phyloP scores from a whole-genome alignment of 805 yeast genomes.

The Candida corydali region DNA sequence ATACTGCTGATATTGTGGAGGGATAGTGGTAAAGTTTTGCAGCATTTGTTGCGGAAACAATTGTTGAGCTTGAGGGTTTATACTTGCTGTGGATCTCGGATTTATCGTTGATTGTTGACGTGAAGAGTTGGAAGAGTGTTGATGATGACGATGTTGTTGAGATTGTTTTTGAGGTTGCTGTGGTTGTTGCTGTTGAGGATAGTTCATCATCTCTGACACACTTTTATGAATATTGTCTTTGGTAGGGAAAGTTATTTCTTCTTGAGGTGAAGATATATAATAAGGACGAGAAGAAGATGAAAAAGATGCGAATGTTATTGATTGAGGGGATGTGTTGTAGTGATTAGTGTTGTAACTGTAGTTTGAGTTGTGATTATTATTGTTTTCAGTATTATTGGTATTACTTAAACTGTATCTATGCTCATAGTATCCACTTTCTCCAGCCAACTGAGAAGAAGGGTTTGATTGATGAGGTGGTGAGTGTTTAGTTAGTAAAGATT shows the following conservation, averaged over 20 bases:
- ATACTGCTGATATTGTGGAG: conserved; percentile 5
- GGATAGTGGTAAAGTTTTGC: too few species aligned
- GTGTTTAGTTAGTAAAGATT: background rate
- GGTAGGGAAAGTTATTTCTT: too few species aligned
- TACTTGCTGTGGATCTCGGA: conserved; percentile 5
- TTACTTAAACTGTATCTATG: background rate
- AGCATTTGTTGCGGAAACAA: too few species aligned
- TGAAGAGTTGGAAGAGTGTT: too few species aligned
- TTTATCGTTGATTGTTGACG: conserved; percentile 5
- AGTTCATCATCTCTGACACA: conserved; percentile 4
- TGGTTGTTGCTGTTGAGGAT: conserved; percentile 4
- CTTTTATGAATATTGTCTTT: too few species aligned
- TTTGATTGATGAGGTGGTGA: background rate
- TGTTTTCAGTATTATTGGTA: background rate
- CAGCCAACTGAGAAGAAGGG: background rate
- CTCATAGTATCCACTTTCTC: conserved; percentile 1
- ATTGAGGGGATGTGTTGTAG: background rate
- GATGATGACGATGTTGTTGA: conserved; percentile 3
- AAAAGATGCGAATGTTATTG: too few species aligned
- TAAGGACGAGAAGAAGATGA: background rate
- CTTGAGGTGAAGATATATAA: background rate
- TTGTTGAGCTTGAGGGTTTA: conserved; percentile 5
- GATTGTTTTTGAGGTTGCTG: background rate
- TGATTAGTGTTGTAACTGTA: too few species aligned
- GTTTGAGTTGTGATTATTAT: conserved; percentile 1